These are phyloP conservation scores for Aspergillus versicolor DNA, from an alignment of 2,329 filamentous ascomycete genomes.

Conservation along the genomic window DNA sequence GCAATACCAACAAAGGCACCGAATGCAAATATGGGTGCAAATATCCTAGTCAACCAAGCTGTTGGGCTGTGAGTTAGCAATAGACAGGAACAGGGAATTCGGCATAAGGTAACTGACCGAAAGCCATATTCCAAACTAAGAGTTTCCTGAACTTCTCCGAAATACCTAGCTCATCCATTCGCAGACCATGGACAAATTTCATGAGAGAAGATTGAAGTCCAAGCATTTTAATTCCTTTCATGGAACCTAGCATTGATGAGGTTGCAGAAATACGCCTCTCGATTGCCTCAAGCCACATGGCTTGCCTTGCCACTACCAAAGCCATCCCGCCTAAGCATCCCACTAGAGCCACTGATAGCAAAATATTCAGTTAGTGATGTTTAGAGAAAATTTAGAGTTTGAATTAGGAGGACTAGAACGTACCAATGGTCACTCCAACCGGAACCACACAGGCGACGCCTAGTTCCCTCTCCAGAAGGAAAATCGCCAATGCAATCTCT, in stretches of 20 bases:
- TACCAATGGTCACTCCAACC: constrained; percentile 43
- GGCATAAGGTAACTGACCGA: constrained; percentile 25
- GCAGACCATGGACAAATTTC: constrained; percentile 39
- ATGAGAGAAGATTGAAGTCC: constrained; percentile 46
- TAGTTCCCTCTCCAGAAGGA: constrained; percentile 41
- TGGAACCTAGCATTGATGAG: constrained; percentile 48
- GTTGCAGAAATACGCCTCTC: constrained; percentile 51
- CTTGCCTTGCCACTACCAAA: constrained; percentile 42
- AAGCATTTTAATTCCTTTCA: constrained; percentile 54
- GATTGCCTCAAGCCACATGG: constrained; percentile 52
- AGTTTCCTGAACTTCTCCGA: constrained; percentile 44
- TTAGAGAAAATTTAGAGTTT: neutral
- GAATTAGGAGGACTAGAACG: constrained; percentile 1
- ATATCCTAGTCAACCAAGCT: constrained; percentile 42
- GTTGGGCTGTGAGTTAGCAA: neutral
- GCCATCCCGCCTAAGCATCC: constrained; percentile 36
- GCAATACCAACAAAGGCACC: constrained; percentile 45
- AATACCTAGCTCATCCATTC: constrained; percentile 42
- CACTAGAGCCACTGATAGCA: constrained; percentile 30
- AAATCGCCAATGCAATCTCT: constrained; percentile 48
- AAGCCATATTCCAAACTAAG: constrained; percentile 42
- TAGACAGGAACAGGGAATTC: neutral
- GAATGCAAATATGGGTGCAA: constrained; percentile 48
- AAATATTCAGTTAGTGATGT: neutral
- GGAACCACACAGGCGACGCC: constrained; percentile 48